phyloP scores from a whole-genome alignment of 495 filamentous ascomycete species.

The Xanthoparmelia taractica region DNA sequence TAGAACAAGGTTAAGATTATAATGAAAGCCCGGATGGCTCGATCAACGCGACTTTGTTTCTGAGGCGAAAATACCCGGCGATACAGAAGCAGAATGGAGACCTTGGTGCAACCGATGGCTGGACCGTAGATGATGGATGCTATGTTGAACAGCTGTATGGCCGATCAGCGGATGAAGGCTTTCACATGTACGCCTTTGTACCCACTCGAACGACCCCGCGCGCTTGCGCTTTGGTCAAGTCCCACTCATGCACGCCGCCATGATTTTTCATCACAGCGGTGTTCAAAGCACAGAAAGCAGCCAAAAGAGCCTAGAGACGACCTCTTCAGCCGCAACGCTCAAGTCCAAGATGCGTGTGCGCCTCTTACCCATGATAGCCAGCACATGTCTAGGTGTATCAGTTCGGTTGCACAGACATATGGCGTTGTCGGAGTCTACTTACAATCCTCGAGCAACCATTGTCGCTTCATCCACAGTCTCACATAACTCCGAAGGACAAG shows the following conservation, averaged over 20 bases:
- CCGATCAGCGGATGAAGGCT: conserved; percentile 8
- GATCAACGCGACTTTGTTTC: conserved; percentile 27
- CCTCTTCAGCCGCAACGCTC: neutral
- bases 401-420: neutral
- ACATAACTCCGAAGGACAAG: conserved; percentile 24
- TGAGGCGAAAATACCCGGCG: conserved; percentile 35
- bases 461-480: conserved; percentile 25
- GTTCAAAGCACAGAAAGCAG: conserved; percentile 16
- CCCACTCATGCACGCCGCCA: conserved; percentile 33
- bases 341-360: too few species aligned
- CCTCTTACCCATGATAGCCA: conserved; percentile 19
- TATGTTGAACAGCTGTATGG: conserved; percentile 31
- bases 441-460: conserved; percentile 31
- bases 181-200: conserved; percentile 5
- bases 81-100: conserved; percentile 37
- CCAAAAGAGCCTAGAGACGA: conserved; percentile 12
- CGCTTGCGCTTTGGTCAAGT: conserved; percentile 26
- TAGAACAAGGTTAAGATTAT: conserved; percentile 31
- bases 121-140: conserved; percentile 34
- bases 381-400: conserved; percentile 15
- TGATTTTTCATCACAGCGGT: conserved; percentile 20
- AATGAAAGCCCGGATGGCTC: conserved; percentile 31
- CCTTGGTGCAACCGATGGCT: conserved; percentile 34
- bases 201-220: conserved; percentile 25
- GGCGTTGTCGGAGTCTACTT: conserved; percentile 3